These are phyloP conservation scores for Fragaria nilgerrensis DNA, from an alignment of 306 rosid genomes.

Conservation along the genomic window DNA sequence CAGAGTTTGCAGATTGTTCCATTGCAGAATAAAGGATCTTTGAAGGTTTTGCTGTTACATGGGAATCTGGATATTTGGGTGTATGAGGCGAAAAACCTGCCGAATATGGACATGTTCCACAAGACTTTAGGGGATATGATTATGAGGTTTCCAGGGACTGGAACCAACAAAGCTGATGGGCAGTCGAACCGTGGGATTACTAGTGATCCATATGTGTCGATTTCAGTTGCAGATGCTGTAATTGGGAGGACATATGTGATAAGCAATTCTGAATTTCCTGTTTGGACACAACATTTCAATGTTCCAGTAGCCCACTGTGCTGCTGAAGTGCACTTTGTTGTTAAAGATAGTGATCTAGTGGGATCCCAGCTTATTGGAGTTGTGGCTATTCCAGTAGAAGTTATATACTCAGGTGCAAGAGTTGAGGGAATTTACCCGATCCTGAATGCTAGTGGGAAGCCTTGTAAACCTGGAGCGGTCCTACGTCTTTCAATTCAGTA, in stretches of 20 bases:
- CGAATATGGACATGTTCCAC: conserved; percentile 98
- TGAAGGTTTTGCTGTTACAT: conserved; percentile 72
- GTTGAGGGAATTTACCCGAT: conserved; percentile 77
- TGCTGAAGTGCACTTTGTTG: conserved; percentile 79
- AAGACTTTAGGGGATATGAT: conserved; percentile 79
- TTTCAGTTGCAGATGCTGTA: conserved; percentile 69
- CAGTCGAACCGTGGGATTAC: conserved; percentile 58
- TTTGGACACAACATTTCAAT: conserved; percentile 82
- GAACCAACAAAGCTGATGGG: conserved; percentile 59
- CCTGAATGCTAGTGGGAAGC: conserved; percentile 71
- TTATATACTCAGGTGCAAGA: conserved; percentile 54
- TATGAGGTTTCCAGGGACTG: conserved; percentile 50
- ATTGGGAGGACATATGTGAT: conserved; percentile 93
- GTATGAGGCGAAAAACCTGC: conserved; percentile 68
- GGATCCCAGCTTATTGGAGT: conserved; percentile 84
- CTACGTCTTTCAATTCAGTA: conserved; percentile 73
- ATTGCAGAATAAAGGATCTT: conserved; percentile 53
- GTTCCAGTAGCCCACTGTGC: conserved; percentile 87
- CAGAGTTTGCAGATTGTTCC: conserved; percentile 73
- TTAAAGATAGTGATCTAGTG: conserved; percentile 92
- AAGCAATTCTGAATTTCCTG: conserved; percentile 83
- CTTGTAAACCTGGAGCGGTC: conserved; percentile 76
- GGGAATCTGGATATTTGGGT: conserved; percentile 89
- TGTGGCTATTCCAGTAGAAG: conserved; percentile 81
- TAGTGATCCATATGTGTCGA: conserved; percentile 91